Evolutionary conservation across 495 filamentous ascomycete genomes (phyloP).

Genomic region (Neurospora tetrasperma): DNA sequence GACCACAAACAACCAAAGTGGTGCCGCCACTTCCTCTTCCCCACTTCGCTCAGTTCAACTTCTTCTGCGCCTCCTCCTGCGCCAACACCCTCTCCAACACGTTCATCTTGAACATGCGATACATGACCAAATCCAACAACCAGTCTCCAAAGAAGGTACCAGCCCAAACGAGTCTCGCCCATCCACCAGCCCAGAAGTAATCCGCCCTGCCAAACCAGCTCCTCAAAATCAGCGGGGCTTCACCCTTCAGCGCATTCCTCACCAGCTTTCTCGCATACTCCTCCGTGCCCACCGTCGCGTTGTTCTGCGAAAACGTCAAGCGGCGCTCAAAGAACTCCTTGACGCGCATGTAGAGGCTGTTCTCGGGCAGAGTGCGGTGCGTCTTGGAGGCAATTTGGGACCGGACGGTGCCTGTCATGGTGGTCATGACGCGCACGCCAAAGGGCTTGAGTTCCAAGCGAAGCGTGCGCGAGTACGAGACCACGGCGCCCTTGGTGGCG

Average conservation of each 20-base stretch:
- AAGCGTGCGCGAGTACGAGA: conserved; percentile 39
- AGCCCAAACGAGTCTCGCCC: conserved; percentile 23
- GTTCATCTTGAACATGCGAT: conserved; percentile 27
- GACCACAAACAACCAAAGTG: too few relatives aligned
- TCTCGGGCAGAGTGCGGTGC: conserved; percentile 27
- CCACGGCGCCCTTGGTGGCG: conserved; percentile 44
- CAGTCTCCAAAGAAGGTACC: conserved; percentile 30
- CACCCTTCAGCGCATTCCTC: conserved; percentile 22
- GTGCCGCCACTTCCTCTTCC: too few relatives aligned
- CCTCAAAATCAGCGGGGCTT: conserved; percentile 25
- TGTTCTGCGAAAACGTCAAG: conserved; percentile 35
- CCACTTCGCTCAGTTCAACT: conserved; percentile 15
- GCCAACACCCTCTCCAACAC: conserved; percentile 28
- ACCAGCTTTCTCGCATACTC: conserved; percentile 30
- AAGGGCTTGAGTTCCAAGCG: conserved; percentile 45
- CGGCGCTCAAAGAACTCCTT: conserved; percentile 32
- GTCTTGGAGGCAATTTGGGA: conserved; percentile 32
- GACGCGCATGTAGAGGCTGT: conserved; percentile 32
- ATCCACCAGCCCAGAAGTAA: conserved; percentile 39
- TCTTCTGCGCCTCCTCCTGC: conserved; percentile 23
- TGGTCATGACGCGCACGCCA: conserved; percentile 43
- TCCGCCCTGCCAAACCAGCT: conserved; percentile 35
- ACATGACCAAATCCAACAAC: conserved; percentile 27
- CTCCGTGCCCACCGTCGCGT: conserved; percentile 29
- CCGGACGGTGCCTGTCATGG: conserved; percentile 41